Evolutionary conservation across 2,329 filamentous ascomycete genomes (phyloP), one percentile per base, ranked within the genome.

Genomic region (Pseudocercospora musae): DNA sequence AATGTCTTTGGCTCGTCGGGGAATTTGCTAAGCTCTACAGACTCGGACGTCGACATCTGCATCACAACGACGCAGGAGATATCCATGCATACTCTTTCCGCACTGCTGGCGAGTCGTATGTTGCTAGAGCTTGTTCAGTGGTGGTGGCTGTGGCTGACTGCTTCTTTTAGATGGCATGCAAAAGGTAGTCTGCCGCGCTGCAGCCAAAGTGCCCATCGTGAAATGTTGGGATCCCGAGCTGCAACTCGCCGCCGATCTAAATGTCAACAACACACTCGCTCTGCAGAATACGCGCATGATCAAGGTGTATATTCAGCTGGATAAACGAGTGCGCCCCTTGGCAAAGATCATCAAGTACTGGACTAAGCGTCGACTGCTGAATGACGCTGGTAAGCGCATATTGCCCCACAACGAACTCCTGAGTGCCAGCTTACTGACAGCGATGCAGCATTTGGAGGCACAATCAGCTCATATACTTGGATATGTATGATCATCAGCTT

Each of bases 401-500:
- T 27, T 10, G 8, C 15, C 37, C 25, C 11, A 11, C 29, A 23
- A 13, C 7, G 13, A 31, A 9, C 29, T 29, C 20, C 9, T 27
- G 18, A 9, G 6, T 8, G n/a, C 6, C n/a, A n/a, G 15, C 46
- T 9, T 53, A 46, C 63, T 70, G 54, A 70, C 25, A 25, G 25
- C 70, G 8, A 10, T 33, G 59, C 62, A 96, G 95, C 90, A 62
- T 92, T 92, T 74, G 93, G 95, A 66, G 93, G 92, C 61, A 99
- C 95, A 6, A 83, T 99, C 63, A 98, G 94, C 77, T 99, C 95
- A 18, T 99, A 99, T 75, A 97, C 95, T 21, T 99, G 95, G 95
- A 98, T 98, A 74, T 99, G 95, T 77, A 87, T 99, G 83, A 96
- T 98, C 69, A 89, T 99, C 74, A 96, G 92, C 69, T 99, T 98